These are phyloP conservation scores for Heterobasidion annosum DNA, from an alignment of 1,284 basidiomycete species.

Conservation along the genomic window DNA sequence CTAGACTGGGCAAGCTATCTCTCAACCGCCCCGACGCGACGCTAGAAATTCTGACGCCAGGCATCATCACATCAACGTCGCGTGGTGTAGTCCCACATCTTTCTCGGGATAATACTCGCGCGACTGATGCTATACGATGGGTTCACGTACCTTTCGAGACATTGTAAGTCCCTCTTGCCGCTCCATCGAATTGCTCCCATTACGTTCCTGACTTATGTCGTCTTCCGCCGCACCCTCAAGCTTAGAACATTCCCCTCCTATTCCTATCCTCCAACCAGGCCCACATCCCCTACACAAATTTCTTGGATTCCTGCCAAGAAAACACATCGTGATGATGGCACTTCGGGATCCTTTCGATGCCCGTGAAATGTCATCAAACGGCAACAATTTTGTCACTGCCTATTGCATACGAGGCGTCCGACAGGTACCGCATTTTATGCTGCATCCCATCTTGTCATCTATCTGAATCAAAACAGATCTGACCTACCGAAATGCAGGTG, in stretches of 20 bases:
- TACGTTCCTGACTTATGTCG: background rate
- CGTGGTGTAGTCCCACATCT: slow-evolving; percentile 70
- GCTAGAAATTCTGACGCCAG: slow-evolving; percentile 47
- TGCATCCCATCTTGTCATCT: background rate
- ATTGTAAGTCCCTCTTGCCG: slow-evolving; percentile 48
- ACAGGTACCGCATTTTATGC: slow-evolving; percentile 34
- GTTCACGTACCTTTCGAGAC: slow-evolving; percentile 69
- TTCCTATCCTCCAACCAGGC: slow-evolving; percentile 45
- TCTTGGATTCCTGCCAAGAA: slow-evolving; percentile 38
- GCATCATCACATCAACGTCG: slow-evolving; percentile 51
- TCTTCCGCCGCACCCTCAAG: slow-evolving; percentile 23
- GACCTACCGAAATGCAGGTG: slow-evolving; percentile 31
- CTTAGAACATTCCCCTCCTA: slow-evolving; percentile 50
- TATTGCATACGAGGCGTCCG: slow-evolving; percentile 61
- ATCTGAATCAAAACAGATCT: slow-evolving; percentile 1
- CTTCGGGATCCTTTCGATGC: slow-evolving; percentile 58
- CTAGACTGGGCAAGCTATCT: slow-evolving; percentile 12
- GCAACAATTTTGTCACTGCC: slow-evolving; percentile 44
- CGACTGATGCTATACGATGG: slow-evolving; percentile 46
- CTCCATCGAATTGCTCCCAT: no score
- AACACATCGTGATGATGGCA: slow-evolving; percentile 50
- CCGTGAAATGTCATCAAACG: slow-evolving; percentile 62
- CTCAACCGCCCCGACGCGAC: slow-evolving; percentile 8
- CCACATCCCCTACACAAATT: slow-evolving; percentile 46
- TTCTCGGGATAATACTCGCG: slow-evolving; percentile 48